phyloP scores from a whole-genome alignment of 768 basidiomycete species.

The Chlorophyllum brunneum region DNA sequence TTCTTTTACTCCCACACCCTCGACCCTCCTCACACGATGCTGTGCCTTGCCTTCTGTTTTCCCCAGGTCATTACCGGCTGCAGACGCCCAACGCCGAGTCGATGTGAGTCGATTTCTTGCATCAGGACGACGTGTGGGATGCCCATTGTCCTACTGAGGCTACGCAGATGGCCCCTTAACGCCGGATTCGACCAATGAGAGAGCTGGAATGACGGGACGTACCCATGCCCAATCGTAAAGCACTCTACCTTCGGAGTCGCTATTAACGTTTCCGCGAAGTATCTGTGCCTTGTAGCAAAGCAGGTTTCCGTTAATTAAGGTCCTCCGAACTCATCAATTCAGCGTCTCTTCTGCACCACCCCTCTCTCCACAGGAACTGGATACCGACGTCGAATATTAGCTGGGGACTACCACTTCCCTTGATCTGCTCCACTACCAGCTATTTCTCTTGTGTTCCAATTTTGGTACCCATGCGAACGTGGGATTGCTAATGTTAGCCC shows the following conservation, averaged over 20 bases:
- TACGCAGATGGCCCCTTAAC: neutral
- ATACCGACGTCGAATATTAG: conserved; percentile 4
- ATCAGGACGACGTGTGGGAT: conserved; percentile 5
- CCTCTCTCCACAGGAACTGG: neutral
- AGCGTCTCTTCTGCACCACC: neutral
- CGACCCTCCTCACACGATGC: neutral
- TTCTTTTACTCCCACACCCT: neutral
- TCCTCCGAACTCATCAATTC: neutral
- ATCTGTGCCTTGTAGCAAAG: too few relatives aligned
- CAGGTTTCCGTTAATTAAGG: too few relatives aligned
- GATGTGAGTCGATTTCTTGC: neutral
- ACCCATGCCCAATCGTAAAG: neutral
- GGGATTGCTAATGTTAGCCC: too few relatives aligned
- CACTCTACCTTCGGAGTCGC: too few relatives aligned
- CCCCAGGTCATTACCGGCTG: neutral
- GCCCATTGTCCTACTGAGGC: neutral
- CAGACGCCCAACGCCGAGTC: neutral
- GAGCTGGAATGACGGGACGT: neutral
- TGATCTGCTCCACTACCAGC: neutral
- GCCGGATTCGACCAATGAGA: conserved; percentile 1
- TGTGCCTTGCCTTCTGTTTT: neutral
- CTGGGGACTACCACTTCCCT: neutral
- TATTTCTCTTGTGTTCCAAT: too few relatives aligned
- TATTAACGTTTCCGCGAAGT: too few relatives aligned
- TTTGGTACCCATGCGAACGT: too few relatives aligned